Evolutionary conservation across 2,329 filamentous ascomycete species (phyloP).

Genomic region (Nectriaceae sp.): DNA sequence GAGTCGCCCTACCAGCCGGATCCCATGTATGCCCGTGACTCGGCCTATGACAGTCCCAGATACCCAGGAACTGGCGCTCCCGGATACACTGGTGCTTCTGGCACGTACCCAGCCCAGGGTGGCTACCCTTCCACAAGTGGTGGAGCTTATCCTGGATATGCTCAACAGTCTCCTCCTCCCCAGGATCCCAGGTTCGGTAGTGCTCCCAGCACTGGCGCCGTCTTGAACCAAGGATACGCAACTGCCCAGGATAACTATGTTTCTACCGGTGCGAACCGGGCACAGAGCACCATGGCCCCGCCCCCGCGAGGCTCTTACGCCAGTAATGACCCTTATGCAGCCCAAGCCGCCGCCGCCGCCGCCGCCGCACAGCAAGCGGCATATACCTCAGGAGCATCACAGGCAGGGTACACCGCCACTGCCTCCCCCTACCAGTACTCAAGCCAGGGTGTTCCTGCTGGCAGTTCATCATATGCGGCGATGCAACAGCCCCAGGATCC

Average conservation of each 20-base stretch:
- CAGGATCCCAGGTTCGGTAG: slow-evolving; percentile 36
- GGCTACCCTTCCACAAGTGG: slow-evolving; percentile 33
- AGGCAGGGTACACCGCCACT: slow-evolving; percentile 32
- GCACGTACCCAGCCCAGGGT: slow-evolving; percentile 26
- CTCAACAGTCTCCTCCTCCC: slow-evolving; percentile 35
- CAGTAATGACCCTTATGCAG: slow-evolving; percentile 34
- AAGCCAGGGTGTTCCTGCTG: slow-evolving; percentile 38
- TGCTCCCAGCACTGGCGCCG: slow-evolving; percentile 29
- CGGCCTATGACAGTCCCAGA: slow-evolving; percentile 45
- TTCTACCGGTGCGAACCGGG: slow-evolving; percentile 38
- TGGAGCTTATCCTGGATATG: slow-evolving; percentile 34
- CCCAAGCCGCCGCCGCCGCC: slow-evolving; percentile 31
- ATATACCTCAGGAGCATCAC: slow-evolving; percentile 35
- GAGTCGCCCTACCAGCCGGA: slow-evolving; percentile 38
- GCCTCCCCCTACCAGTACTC: slow-evolving; percentile 35
- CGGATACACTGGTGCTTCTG: slow-evolving; percentile 50
- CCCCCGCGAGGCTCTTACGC: slow-evolving; percentile 31
- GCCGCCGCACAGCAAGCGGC: slow-evolving; percentile 33
- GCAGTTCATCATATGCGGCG: slow-evolving; percentile 36
- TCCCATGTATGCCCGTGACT: slow-evolving; percentile 42
- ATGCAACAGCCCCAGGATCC: slow-evolving; percentile 51
- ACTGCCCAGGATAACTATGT: slow-evolving; percentile 37
- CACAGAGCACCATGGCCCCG: not conserved
- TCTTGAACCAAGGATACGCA: slow-evolving; percentile 35
- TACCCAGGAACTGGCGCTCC: slow-evolving; percentile 53